Percentiles rank a stretch among this genome's conserved stretches.
phyloP scores from a whole-genome alignment of 768 basidiomycete genomes.

The Agrocybe pediades region DNA sequence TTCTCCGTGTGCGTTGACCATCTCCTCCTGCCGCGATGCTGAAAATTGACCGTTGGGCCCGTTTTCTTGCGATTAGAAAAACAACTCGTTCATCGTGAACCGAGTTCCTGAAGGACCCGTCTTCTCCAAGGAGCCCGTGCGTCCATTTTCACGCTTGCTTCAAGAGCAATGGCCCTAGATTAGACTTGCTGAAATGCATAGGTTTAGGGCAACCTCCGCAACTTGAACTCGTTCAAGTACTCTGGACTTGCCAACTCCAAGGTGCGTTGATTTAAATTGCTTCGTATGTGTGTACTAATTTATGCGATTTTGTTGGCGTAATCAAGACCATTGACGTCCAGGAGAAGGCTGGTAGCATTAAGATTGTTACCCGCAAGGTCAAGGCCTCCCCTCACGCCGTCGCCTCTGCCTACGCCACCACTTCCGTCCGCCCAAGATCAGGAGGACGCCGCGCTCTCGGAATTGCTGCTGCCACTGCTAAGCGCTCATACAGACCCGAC shows the following conservation, averaged over 20 bases:
- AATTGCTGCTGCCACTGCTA: constrained; percentile 57
- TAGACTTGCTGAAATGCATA: constrained; percentile 14
- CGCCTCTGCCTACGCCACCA: constrained; percentile 44
- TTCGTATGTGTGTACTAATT: constrained; percentile 2
- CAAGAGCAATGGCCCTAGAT: not conserved
- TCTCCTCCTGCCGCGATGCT: not conserved
- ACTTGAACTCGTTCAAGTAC: constrained; percentile 90
- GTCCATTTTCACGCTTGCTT: constrained; percentile 27
- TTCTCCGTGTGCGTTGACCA: constrained; percentile 69
- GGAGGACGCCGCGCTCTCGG: constrained; percentile 73
- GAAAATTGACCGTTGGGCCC: not conserved
- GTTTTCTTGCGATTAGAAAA: constrained; percentile 52
- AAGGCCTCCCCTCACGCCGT: constrained; percentile 57
- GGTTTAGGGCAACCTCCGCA: constrained; percentile 80
- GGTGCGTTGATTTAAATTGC: constrained; percentile 38
- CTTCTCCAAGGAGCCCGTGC: constrained; percentile 84
- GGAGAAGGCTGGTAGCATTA: constrained; percentile 55
- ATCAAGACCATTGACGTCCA: constrained; percentile 69
- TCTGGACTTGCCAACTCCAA: constrained; percentile 87
- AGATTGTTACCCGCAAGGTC: constrained; percentile 66
- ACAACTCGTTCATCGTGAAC: constrained; percentile 88
- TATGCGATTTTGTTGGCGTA: not conserved
- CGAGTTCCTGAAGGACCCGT: constrained; percentile 67
- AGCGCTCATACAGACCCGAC: constrained; percentile 76
- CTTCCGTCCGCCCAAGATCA: constrained; percentile 65